Evolutionary conservation across 1,284 basidiomycete genomes (phyloP), one percentile per base, ranked within the genome.

Genomic region (Apiotrichum veenhuisii): DNA sequence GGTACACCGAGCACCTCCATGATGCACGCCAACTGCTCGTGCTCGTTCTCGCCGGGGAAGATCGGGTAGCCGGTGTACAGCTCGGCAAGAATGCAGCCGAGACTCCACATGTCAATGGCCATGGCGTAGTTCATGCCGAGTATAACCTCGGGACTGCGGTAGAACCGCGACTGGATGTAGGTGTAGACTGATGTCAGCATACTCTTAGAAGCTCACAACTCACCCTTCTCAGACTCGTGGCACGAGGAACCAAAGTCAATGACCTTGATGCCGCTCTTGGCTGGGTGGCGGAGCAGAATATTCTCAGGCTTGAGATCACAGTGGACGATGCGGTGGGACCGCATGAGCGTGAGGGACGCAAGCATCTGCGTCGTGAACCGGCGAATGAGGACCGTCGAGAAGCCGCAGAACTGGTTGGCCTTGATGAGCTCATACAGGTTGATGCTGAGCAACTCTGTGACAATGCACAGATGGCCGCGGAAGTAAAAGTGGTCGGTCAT

Each of bases 271-370:
- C 86, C 92, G 69, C 92, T 96, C 82, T 93, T 96, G 14, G 89
- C 86, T 17, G 96, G 96, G 76, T 98, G 95, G 54, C 87, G 86
- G 48, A 99, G 81, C 8, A 98, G 80, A 44, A 99, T 92, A 70
- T 99, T 99, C 91, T 99, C 96, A 18, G 96, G 96, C 78, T 99
- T 99, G 64, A 99, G 80, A 79, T 99, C 96, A 70, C 96, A 99
- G 74, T 99, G 96, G n/a, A 99, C 96, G 60, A 99, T 92, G 49
- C 91, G 86, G 78, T 98, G 94, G 64, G 95, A 91, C 27, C 93
- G 85, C 88, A 99, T 94, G 54, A 99, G 80, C 42, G 87, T 85
- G 36, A 99, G 81, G 4, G 92, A 94, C 72, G 88, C 79, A 36
- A 98, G 82, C 85, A 98, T 95, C 78, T 99, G 96, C 59, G 84